phyloP scores from a whole-genome alignment of 2,329 filamentous ascomycete species.

The Calonectria naviculata region DNA sequence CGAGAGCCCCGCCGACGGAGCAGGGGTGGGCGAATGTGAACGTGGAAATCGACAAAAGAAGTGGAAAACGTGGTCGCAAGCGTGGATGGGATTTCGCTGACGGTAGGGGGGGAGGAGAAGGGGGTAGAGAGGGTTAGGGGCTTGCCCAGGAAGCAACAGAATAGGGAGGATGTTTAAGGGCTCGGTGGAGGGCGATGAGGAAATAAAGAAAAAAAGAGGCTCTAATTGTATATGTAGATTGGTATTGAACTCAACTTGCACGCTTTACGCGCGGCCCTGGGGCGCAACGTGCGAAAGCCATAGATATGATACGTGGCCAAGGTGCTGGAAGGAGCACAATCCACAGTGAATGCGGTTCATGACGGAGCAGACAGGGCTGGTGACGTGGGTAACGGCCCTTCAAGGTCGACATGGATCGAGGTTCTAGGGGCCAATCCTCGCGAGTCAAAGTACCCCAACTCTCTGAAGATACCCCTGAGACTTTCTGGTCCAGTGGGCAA shows the following conservation, averaged over 20 bases:
- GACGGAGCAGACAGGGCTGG: slow-evolving; percentile 1
- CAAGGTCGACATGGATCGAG: slow-evolving; percentile 11
- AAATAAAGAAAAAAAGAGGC: not conserved
- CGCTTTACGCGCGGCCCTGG: not conserved
- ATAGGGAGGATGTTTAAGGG: not conserved
- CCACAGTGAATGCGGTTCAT: slow-evolving; percentile 2
- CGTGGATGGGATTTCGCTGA: not conserved
- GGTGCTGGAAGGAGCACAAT: not conserved
- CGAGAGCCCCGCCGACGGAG: slow-evolving; percentile 14
- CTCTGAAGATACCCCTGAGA: slow-evolving; percentile 16
- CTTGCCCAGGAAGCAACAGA: not conserved
- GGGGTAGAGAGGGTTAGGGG: not conserved
- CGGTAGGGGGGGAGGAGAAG: not conserved
- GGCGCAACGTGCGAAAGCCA: not conserved
- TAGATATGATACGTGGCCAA: slow-evolving; percentile 12
- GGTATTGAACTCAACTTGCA: not conserved
- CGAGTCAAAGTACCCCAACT: slow-evolving; percentile 14
- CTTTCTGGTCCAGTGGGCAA: not conserved
- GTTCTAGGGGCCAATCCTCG: not conserved
- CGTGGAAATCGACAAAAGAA: not conserved
- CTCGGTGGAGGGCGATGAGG: too few species aligned
- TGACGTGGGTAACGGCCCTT: slow-evolving; percentile 6
- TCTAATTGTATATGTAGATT: not conserved
- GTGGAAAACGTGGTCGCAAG: not conserved
- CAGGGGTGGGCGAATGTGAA: not conserved